Percentiles rank a stretch among this genome's conserved stretches.
These are phyloP conservation scores for Hamamelis virginiana DNA, from an alignment of 164 flowering plant genomes.

Conservation along the genomic window DNA sequence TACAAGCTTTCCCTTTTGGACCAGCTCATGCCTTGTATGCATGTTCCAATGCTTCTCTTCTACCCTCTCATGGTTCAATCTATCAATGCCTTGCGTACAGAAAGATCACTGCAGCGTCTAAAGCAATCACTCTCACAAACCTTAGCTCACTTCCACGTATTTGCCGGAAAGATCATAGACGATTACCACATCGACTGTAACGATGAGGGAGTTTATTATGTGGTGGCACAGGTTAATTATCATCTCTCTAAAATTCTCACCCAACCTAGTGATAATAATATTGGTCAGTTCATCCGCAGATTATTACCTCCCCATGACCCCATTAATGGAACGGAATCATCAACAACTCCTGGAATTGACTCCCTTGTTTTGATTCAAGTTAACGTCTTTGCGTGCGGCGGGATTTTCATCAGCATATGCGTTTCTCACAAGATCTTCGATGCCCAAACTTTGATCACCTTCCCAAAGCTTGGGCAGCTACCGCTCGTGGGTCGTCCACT, in stretches of 20 bases:
- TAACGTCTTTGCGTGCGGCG: slow-evolving; percentile 24
- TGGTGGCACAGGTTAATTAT: slow-evolving; percentile 15
- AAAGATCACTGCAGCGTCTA: background rate
- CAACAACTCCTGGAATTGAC: background rate
- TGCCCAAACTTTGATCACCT: slow-evolving; percentile 1
- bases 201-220: slow-evolving; percentile 29
- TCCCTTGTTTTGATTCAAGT: slow-evolving; percentile 17
- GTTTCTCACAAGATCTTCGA: slow-evolving; percentile 22
- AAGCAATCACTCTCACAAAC: slow-evolving; percentile 23
- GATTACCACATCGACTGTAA: slow-evolving; percentile 28
- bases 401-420: slow-evolving; percentile 14
- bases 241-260: slow-evolving; percentile 1
- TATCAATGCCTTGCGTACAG: background rate
- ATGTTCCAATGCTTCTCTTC: background rate
- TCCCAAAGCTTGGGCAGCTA: slow-evolving; percentile 3
- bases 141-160: slow-evolving; percentile 28
- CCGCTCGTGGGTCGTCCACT: background rate
- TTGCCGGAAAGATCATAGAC: slow-evolving; percentile 33
- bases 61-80: background rate
- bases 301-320: slow-evolving; percentile 19
- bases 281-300: background rate
- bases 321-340: too few relatives aligned
- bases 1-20: too few relatives aligned
- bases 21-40: background rate
- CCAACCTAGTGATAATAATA: background rate